Percentiles rank a stretch among this genome's conserved stretches.
Conservation (phyloP, 805 yeast species). For the Lipomyces kockii region DNA sequence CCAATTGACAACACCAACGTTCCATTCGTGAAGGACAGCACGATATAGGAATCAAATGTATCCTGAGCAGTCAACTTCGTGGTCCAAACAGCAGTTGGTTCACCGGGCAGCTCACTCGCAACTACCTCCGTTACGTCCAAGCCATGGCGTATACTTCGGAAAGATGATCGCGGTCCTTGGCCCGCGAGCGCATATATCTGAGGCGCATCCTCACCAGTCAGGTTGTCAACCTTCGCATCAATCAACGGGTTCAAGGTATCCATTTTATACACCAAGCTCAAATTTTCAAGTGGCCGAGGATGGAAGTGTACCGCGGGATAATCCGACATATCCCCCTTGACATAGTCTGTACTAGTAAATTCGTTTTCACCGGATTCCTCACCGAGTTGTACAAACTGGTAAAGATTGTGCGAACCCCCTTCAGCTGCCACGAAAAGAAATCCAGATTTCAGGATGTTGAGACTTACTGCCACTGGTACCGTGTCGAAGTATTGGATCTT, state of each 20-base stretch:
- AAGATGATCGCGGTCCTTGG: slow-evolving; percentile 48
- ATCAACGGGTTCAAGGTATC: slow-evolving; percentile 59
- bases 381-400: slow-evolving; percentile 80
- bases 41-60: slow-evolving; percentile 62
- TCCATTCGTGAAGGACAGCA: slow-evolving; percentile 65
- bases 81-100: slow-evolving; percentile 67
- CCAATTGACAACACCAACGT: slow-evolving; percentile 79
- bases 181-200: slow-evolving; percentile 53
- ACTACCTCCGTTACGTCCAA: slow-evolving; percentile 66
- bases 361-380: slow-evolving; percentile 54
- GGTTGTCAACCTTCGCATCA: slow-evolving; percentile 47
- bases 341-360: slow-evolving; percentile 44
- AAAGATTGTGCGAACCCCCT: slow-evolving; percentile 65
- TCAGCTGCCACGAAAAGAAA: slow-evolving; percentile 71
- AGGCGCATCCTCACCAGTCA: slow-evolving; percentile 47
- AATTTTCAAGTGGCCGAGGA: slow-evolving; percentile 52
- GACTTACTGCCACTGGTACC: slow-evolving; percentile 59
- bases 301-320: slow-evolving; percentile 40
- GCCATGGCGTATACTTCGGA: slow-evolving; percentile 61
- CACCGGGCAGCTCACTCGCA: slow-evolving; percentile 73
- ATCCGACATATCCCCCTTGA: slow-evolving; percentile 46
- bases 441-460: slow-evolving; percentile 74
- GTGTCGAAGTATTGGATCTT: slow-evolving; percentile 77
- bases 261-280: slow-evolving; percentile 60
- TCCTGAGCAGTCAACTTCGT: slow-evolving; percentile 55